Evolutionary conservation across 805 yeast genomes (phyloP).

Genomic region (Wickerhamomyces kurtzmanii): DNA sequence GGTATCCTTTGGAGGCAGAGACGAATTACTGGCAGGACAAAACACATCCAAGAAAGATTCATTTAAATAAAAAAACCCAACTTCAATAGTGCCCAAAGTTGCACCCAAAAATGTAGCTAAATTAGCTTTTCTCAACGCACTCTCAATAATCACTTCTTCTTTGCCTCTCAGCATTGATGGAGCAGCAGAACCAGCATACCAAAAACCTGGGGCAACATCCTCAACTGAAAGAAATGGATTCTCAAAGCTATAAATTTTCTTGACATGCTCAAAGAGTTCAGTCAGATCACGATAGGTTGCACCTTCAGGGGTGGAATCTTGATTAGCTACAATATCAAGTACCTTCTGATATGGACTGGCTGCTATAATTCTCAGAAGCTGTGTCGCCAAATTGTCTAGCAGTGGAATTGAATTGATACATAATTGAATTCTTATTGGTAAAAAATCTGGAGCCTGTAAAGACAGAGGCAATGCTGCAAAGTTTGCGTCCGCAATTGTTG

Average conservation of each 20-base stretch:
- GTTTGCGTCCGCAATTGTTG: conserved; percentile 30
- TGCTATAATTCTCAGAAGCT: conserved; percentile 63
- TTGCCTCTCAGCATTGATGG: conserved; percentile 49
- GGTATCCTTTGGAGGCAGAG: no score
- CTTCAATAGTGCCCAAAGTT: conserved; percentile 71
- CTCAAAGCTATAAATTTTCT: conserved; percentile 53
- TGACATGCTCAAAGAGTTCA: conserved; percentile 72
- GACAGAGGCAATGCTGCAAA: conserved; percentile 52
- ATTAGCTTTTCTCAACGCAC: conserved; percentile 72
- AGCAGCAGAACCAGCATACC: conserved; percentile 53
- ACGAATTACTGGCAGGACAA: conserved; percentile 53
- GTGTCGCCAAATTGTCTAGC: conserved; percentile 75
- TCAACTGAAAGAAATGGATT: conserved; percentile 66
- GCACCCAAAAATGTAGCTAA: conserved; percentile 85
- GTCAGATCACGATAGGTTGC: conserved; percentile 52
- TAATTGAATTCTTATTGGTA: conserved; percentile 47
- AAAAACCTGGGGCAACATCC: conserved; percentile 61
- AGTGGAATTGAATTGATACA: conserved; percentile 63
- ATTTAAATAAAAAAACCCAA: conserved; percentile 81
- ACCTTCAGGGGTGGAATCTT: conserved; percentile 56
- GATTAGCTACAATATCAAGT: conserved; percentile 56
- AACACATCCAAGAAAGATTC: conserved; percentile 80
- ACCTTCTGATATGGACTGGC: conserved; percentile 70
- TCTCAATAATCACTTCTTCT: conserved; percentile 28
- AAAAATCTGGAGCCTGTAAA: conserved; percentile 42